phyloP scores from a whole-genome alignment of 2,329 filamentous ascomycete species.

The Thermothelomyces thermophilus region DNA sequence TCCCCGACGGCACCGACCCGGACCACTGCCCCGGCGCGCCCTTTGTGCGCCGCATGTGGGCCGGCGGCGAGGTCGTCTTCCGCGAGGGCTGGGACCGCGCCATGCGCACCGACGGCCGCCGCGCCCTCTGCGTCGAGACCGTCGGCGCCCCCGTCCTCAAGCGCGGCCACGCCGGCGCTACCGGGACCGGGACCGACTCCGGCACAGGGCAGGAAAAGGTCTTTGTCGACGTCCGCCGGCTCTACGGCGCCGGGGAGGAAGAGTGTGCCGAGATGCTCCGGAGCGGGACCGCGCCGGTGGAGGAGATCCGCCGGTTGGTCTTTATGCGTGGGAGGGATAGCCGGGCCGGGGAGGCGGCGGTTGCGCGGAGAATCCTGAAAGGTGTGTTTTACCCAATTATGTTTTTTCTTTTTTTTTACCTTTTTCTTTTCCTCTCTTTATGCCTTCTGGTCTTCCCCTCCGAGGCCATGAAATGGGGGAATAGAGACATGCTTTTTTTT shows the following conservation, averaged over 20 bases:
- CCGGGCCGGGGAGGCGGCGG: conserved; percentile 14
- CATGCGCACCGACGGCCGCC: conserved; percentile 35
- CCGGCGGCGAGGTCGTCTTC: conserved; percentile 66
- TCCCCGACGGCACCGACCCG: conserved; percentile 78
- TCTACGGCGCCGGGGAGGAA: conserved; percentile 30
- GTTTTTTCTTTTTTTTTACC: conserved; percentile 1
- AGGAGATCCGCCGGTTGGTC: conserved; percentile 45
- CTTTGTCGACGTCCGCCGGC: conserved; percentile 45
- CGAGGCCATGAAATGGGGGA: no score
- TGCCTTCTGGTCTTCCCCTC: neutral
- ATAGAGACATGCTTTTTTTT: no score
- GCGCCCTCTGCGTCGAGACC: conserved; percentile 40
- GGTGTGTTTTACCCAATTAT: conserved; percentile 1
- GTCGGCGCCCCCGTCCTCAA: conserved; percentile 27
- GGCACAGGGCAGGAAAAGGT: conserved; percentile 38
- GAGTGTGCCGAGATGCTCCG: conserved; percentile 28
- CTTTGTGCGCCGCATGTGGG: conserved; percentile 80
- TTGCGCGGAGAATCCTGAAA: conserved; percentile 21
- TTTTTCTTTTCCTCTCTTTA: neutral
- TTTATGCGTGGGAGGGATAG: conserved; percentile 40
- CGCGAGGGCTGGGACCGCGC: conserved; percentile 24
- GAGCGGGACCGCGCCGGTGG: conserved; percentile 28
- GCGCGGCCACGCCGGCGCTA: neutral
- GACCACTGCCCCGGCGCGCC: conserved; percentile 67
- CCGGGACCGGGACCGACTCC: no score